phyloP scores from a whole-genome alignment of 768 basidiomycete species.

The Tricholoma sp. region DNA sequence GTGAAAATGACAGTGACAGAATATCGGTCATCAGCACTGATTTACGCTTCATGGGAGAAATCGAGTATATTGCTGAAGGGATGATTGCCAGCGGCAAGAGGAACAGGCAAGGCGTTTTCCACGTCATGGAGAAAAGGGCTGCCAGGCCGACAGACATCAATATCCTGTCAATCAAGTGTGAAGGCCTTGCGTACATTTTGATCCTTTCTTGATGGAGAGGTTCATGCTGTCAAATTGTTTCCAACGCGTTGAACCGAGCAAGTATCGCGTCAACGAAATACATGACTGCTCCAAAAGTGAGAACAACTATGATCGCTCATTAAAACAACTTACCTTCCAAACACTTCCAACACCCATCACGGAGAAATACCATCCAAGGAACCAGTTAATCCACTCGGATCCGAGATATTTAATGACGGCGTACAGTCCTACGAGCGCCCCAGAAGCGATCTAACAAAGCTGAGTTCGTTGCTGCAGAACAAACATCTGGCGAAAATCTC shows the following conservation, averaged over 20 bases:
- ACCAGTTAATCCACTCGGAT: conserved; percentile 76
- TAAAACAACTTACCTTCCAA: conserved; percentile 48
- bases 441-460: conserved; percentile 56
- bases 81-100: conserved; percentile 55
- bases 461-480: background rate
- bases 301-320: background rate
- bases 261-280: conserved; percentile 44
- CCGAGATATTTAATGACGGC: conserved; percentile 70
- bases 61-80: conserved; percentile 62
- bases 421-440: conserved; percentile 64
- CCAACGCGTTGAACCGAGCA: conserved; percentile 52
- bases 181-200: conserved; percentile 33
- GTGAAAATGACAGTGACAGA: conserved; percentile 70
- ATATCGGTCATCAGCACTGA: conserved; percentile 77
- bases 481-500: conserved; percentile 21
- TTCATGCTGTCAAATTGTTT: conserved; percentile 45
- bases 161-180: conserved; percentile 2
- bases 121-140: conserved; percentile 39
- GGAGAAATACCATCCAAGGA: conserved; percentile 74
- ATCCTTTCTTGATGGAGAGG: conserved; percentile 40
- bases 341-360: conserved; percentile 60
- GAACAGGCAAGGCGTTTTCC: conserved; percentile 52
- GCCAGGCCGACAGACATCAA: conserved; percentile 12
- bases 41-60: conserved; percentile 38
- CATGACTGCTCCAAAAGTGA: conserved; percentile 34